Percentiles rank a stretch among this genome's conserved stretches.
These are phyloP conservation scores for Albophoma yamanashiensis DNA, from an alignment of 2,329 filamentous ascomycete species.

Conservation along the genomic window DNA sequence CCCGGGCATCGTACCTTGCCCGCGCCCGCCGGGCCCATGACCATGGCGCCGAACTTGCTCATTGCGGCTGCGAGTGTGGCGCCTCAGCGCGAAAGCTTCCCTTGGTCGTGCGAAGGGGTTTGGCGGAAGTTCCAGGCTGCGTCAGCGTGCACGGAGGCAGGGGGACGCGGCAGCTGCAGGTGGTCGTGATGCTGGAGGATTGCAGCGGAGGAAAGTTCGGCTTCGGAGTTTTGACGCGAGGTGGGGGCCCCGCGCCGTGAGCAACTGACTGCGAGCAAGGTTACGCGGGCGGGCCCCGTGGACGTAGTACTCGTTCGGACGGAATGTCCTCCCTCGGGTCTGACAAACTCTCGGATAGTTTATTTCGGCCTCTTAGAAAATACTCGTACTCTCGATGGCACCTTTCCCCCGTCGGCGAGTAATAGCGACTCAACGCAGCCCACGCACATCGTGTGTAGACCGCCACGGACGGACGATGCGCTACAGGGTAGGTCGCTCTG, in stretches of 20 bases:
- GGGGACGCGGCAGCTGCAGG: neutral
- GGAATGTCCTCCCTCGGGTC: no score
- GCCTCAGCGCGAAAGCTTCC: neutral
- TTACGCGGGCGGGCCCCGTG: no score
- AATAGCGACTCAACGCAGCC: no score
- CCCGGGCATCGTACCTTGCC: constrained; percentile 55
- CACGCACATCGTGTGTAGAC: no score
- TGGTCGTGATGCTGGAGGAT: neutral
- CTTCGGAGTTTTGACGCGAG: neutral
- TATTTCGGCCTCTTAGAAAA: no score
- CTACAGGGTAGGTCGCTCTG: no score
- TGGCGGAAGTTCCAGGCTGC: neutral
- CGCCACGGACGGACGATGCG: no score
- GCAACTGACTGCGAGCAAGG: neutral
- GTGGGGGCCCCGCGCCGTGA: neutral
- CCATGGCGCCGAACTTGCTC: constrained; percentile 90
- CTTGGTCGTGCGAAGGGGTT: neutral
- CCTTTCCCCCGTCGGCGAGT: no score
- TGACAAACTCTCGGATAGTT: no score
- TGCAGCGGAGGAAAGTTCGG: neutral
- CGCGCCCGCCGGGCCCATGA: constrained; percentile 92
- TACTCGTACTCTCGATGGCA: no score
- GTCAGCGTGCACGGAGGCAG: neutral
- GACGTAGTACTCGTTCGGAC: no score
- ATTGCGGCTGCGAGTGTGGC: constrained; percentile 33